Evolutionary conservation across 805 yeast genomes (phyloP).

Genomic region (Kodamaea lidongshanica): DNA sequence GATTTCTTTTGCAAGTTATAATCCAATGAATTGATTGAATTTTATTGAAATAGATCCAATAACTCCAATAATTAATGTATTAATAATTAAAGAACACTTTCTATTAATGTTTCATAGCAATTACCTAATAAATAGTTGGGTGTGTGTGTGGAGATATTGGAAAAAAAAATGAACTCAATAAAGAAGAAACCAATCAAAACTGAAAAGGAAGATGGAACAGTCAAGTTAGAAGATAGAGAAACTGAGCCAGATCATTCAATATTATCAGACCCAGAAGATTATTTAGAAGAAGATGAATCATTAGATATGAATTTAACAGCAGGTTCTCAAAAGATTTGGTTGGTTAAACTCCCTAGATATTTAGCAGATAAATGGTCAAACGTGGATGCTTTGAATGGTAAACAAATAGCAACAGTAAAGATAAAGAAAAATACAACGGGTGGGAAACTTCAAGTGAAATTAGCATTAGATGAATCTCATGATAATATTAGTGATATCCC

Average conservation of each 20-base stretch:
- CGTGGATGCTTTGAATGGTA: slow-evolving; percentile 55
- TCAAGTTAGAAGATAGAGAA: too few relatives aligned
- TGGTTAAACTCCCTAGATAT: slow-evolving; percentile 84
- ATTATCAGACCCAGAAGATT: slow-evolving; percentile 39
- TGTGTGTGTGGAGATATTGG: too few relatives aligned
- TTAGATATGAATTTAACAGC: slow-evolving; percentile 66
- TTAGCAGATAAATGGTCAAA: slow-evolving; percentile 77
- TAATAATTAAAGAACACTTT: too few relatives aligned
- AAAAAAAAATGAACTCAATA: too few relatives aligned
- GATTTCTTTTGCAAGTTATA: too few relatives aligned
- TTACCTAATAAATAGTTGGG: too few relatives aligned
- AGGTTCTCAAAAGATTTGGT: slow-evolving; percentile 76
- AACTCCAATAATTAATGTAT: too few relatives aligned
- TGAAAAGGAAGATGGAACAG: too few relatives aligned
- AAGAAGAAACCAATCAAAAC: too few relatives aligned
- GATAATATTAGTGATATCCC: slow-evolving; percentile 50
- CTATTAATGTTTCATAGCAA: too few relatives aligned
- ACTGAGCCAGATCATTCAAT: slow-evolving; percentile 27
- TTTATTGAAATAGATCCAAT: too few relatives aligned
- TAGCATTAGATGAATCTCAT: slow-evolving; percentile 44
- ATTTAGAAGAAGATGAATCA: slow-evolving; percentile 54
- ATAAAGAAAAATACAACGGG: slow-evolving; percentile 46
- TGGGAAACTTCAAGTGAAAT: slow-evolving; percentile 43
- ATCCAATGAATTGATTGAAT: too few relatives aligned
- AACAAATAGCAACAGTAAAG: slow-evolving; percentile 73